Evolutionary conservation across 345 rosid species (phyloP).

Genomic region (Dovyalis caffra): DNA sequence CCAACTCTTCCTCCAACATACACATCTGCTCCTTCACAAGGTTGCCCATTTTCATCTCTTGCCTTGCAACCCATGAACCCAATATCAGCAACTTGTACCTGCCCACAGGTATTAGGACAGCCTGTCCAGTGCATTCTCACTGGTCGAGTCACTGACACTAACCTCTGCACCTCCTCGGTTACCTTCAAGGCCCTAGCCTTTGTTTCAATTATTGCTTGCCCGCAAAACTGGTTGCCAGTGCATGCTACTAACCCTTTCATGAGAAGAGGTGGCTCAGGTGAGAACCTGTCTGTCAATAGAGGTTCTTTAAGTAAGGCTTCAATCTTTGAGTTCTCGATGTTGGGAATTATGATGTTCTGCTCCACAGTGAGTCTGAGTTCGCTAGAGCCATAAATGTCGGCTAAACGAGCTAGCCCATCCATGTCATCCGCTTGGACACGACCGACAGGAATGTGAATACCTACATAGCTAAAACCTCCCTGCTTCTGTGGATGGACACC

Average conservation of each 20-base stretch:
- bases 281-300: constrained; percentile 50
- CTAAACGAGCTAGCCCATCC: constrained; percentile 78
- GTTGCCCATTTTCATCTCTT: constrained; percentile 73
- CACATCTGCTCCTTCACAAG: constrained; percentile 77
- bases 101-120: constrained; percentile 89
- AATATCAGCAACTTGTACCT: constrained; percentile 91
- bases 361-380: constrained; percentile 92
- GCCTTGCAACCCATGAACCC: constrained; percentile 97
- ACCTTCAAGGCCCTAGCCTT: constrained; percentile 84
- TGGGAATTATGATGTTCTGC: constrained; percentile 86
- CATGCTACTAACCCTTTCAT: constrained; percentile 91
- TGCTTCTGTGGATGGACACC: constrained; percentile 92
- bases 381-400: constrained; percentile 75
- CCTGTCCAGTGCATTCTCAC: constrained; percentile 99
- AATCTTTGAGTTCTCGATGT: constrained; percentile 65
- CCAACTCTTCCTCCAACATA: constrained; percentile 86
- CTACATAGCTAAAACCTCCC: constrained; percentile 76
- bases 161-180: constrained; percentile 77
- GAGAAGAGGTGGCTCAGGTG: constrained; percentile 72
- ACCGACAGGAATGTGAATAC: constrained; percentile 88
- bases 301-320: constrained; percentile 68
- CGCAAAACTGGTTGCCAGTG: constrained; percentile 91
- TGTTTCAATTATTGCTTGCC: constrained; percentile 93
- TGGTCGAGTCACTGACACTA: constrained; percentile 54
- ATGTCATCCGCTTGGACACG: constrained; percentile 88